Base-by-base conservation (phyloP, 805 yeast genomes). In the Cyberlindnera japonica region DNA sequence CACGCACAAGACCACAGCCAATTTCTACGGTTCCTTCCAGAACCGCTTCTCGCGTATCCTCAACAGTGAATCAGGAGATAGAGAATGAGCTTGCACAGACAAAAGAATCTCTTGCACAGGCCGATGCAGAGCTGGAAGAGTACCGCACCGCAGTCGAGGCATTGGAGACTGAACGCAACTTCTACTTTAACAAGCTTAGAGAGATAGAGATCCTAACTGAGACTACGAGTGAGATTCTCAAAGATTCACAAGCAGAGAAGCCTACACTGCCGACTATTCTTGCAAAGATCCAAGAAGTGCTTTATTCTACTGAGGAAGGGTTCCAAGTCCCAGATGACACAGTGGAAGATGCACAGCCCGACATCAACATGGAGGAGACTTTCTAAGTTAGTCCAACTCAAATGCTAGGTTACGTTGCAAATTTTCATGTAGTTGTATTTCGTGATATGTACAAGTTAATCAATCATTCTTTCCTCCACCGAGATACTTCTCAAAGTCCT, bases 401-500 rank as follows among this genome's bases (percentile, higher is more conserved):
- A n/a, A n/a, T n/a, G n/a, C n/a, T n/a, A n/a, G n/a, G n/a, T n/a
- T n/a, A n/a, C n/a, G n/a, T n/a, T n/a, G n/a, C n/a, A n/a, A n/a
- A n/a, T n/a, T n/a, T n/a, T n/a, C n/a, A n/a, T n/a, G n/a, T n/a
- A n/a, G n/a, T n/a, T n/a, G n/a, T n/a, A n/a, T n/a, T n/a, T n/a
- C n/a, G n/a, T 37, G 30, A 21, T 38, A 37, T 37, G 13, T 37
- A 37, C 41, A 37, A 18, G 41, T 17, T 22, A 5, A 13, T 12
- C 14, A 13, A 8, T 25, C 47, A 32, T 42, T 43, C 45, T 47
- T 46, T 15, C 50, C 55, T 33, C 43, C 45, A 10, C 54, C 85
- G 45, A 90, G 67, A 56, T 90, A 90, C 60, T 86, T 87, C 62
- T 88, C 95, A 63, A 90, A 89, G 2, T 95, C 95, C 57, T 84